Evolutionary conservation across 257 asterid species (phyloP), one percentile per base, ranked within the genome.

Genomic region (Hygrophila difformis): DNA sequence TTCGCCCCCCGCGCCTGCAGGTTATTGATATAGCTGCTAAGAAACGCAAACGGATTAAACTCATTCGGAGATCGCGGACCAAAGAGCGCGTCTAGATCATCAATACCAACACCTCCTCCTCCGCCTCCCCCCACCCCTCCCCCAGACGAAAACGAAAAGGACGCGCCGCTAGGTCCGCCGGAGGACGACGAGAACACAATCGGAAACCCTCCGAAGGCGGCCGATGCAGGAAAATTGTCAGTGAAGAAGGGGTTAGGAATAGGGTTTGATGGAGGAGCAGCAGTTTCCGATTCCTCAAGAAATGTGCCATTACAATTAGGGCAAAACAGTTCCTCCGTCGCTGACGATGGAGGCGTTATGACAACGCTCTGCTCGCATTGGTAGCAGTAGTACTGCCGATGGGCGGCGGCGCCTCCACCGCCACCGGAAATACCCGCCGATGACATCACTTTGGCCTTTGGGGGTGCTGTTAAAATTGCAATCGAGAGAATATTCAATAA

Each of bases 261-360:
- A 44, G 75, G 65, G 56, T 67, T 40, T 47, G 79, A 44, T 0
- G 72, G 62, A 0, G 72, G 62, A 0, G 78, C 55, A 11, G 73
- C 76, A 29, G 87, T 56, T 15, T 81, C 82, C 12, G 70, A 57
- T 63, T 81, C 91, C 62, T 85, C 95, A 0, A 81, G 70, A 34
- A 85, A 85, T 12, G 70, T 70, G 24, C 81, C 83, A 6, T 61
- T 51, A 41, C 96, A 85, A 68, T 63, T 76, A 34, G 96, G 96
- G 79, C 96, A 85, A 47, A 53, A 60, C 51, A 78, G 74, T 26
- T 85, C 96, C 3, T 67, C 63, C 29, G 71, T 53, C 4, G 93
- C 85, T 1, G 82, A 66, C 6, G 77, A 44, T 0, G 80, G 64
- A 0, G 87, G 74, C 8, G 64, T 42, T 37, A 82, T 64, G 57